Evolutionary conservation across 345 rosid genomes (phyloP), one percentile per base, ranked within the genome.

Genomic region (Sonneratia caseolaris): DNA sequence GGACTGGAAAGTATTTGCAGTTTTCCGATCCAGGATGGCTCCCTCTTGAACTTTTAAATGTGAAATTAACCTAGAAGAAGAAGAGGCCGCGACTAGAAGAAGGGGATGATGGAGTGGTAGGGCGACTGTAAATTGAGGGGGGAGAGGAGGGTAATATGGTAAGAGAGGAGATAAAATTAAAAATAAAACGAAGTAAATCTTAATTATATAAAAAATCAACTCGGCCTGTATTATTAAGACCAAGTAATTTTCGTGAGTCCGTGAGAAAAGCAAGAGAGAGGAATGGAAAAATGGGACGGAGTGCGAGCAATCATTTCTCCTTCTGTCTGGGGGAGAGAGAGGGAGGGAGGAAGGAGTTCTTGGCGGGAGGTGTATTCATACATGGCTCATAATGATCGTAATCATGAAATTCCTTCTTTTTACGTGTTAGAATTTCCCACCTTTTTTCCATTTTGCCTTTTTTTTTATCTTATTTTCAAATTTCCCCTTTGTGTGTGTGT

Each of bases 321-420:
- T 55, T 40, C 45, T 10, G 65, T 57, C 73, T 71, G 21, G 67
- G 65, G 49, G 37, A 57, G 67, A 32, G 67, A 65, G 37, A 18
- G 64, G 5, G 43, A 40, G 43, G n/a, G n/a, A 15, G 7, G 5
- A 13, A 18, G 22, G 45, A 42, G 45, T 4, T 42, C 5, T 71
- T 8, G 49, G 36, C 10, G 40, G 73, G 73, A 45, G 32, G 22
- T 71, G 73, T 27, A 64, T 37, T 13, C 15, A 43, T 61, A 14
- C 15, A 43, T 61, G 73, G 19, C 43, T 47, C 69, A 66, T 64
- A 16, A 72, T 72, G 70, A 40, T 38, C 35, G 7, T 42, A 47
- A 68, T 68, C 70, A 68, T 66, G 49, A 37, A 66, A 37, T 37
- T 66, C 69, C 69, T 40, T 68, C 27, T 68, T 40, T 42, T 62